Base-by-base conservation (phyloP, 2,329 filamentous ascomycete genomes). In the Monilinia aucupariae region DNA sequence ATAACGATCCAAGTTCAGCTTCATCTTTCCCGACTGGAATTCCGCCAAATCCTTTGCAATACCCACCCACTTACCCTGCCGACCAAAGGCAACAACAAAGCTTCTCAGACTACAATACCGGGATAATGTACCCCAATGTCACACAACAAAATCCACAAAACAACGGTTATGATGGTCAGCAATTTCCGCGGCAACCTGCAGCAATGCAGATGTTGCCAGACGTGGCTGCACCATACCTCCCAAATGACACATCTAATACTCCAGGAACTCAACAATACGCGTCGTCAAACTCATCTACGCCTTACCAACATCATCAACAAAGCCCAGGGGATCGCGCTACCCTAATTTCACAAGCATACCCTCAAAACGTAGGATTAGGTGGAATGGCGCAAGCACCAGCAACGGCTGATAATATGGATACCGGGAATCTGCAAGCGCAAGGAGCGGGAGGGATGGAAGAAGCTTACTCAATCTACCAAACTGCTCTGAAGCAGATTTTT, bases 71-170 rank as follows among this genome's bases (percentile, higher is more conserved):
- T 41, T 73, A 71, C 60, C 47, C 65, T 64, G 82, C 86, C 68
- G 85, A 86, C 65, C 80, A 82, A 68, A 80, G 83, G 50, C 75
- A 75, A 76, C 76, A 81, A 66, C 81, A 81, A 70, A 75, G 75
- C 68, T 86, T 85, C 71, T 76, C 78, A 75, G 79, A 69, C 74
- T 89, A 83, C 79, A 86, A 79, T 71, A 76, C 86, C 61, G 84
- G 84, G 67, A 85, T 93, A 79, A 87, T 94, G 82, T 96, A 96
- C 80, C 87, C 94, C 80, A 87, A 86, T 78, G 88, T 92, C 71
- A 79, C 82, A 73, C 86, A 87, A 74, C 79, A 85, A 71, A 79
- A 78, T 66, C 78, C 81, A 67, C 83, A 85, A 77, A 80, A 79
- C 77, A 75, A 84, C 78, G 80, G 88, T 77, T 96, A 96, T 78